Percentiles rank a stretch among this genome's conserved stretches.
These are phyloP conservation scores for Hortaea werneckii DNA, from an alignment of 2,329 filamentous ascomycete species.

Conservation along the genomic window DNA sequence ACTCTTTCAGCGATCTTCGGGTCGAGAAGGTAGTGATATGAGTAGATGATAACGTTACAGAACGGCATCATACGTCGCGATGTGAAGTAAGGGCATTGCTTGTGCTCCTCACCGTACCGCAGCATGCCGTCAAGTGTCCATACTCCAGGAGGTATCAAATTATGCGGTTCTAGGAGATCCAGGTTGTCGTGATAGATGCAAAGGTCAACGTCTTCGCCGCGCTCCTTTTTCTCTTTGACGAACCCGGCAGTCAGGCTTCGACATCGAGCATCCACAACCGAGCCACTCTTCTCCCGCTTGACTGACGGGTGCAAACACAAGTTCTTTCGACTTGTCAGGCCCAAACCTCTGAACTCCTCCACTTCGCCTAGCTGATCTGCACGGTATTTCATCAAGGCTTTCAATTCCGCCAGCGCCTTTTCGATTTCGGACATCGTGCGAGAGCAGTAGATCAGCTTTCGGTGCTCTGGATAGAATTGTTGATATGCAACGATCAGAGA, in stretches of 20 bases:
- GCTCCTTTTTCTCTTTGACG: constrained; percentile 93
- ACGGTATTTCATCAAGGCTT: constrained; percentile 90
- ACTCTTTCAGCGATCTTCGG: constrained; percentile 96
- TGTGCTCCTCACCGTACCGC: constrained; percentile 84
- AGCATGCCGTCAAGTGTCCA: constrained; percentile 89
- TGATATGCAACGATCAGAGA: constrained; percentile 97
- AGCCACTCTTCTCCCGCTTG: constrained; percentile 89
- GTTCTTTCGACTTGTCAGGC: constrained; percentile 93
- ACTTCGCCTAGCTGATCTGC: constrained; percentile 76
- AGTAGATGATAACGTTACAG: constrained; percentile 99
- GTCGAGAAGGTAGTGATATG: constrained; percentile 94
- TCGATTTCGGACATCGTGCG: constrained; percentile 99
- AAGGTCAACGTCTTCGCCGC: constrained; percentile 84
- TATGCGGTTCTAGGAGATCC: constrained; percentile 87
- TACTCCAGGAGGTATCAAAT: constrained; percentile 85
- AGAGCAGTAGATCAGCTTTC: constrained; percentile 97
- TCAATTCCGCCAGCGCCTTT: constrained; percentile 86
- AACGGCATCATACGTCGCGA: constrained; percentile 97
- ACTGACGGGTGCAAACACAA: constrained; percentile 92
- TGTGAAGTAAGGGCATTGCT: constrained; percentile 97
- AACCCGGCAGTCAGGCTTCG: constrained; percentile 92
- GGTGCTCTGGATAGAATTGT: constrained; percentile 80
- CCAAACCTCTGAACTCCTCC: constrained; percentile 88
- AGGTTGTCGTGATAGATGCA: constrained; percentile 99
- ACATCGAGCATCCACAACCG: constrained; percentile 89